Percentiles rank a stretch among this genome's conserved stretches.
Evolutionary conservation across 108 stramenopile genomes (phyloP).

Genomic region (Halocafeteria seosinensis): DNA sequence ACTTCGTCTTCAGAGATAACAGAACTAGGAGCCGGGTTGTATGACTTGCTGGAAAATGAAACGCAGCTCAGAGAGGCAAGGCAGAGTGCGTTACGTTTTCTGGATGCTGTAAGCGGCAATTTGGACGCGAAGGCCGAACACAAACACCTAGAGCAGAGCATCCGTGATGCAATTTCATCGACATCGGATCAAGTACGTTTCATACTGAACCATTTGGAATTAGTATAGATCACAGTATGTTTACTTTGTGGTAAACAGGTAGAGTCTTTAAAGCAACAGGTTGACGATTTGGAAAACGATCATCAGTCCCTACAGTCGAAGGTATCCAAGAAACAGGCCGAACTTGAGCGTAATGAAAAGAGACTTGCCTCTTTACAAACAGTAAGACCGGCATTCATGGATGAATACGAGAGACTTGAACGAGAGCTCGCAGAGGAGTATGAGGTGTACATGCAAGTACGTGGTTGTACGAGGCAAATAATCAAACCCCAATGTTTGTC

Average conservation of each 20-base stretch:
- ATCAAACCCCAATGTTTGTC: not conserved
- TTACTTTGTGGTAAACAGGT: too few relatives aligned
- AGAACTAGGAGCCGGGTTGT: constrained; percentile 29
- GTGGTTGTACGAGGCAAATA: not conserved
- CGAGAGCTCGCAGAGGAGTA: constrained; percentile 55
- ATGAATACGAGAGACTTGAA: constrained; percentile 65
- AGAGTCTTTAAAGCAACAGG: constrained; percentile 14
- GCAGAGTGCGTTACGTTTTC: constrained; percentile 27
- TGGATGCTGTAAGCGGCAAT: constrained; percentile 24
- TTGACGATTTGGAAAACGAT: constrained; percentile 33
- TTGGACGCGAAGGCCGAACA: constrained; percentile 16
- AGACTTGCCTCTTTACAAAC: constrained; percentile 33
- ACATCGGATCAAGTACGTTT: not conserved
- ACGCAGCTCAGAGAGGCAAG: constrained; percentile 20
- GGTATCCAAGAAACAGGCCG: constrained; percentile 32
- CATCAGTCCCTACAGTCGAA: constrained; percentile 28
- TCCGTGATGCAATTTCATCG: not conserved
- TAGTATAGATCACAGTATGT: too few relatives aligned
- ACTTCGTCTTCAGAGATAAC: constrained; percentile 30
- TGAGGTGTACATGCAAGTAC: constrained; percentile 37
- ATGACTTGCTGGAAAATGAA: constrained; percentile 39
- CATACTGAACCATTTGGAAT: too few relatives aligned
- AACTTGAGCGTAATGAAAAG: constrained; percentile 44
- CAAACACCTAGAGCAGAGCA: not conserved
- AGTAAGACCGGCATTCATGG: constrained; percentile 55